Base-by-base conservation (phyloP, 1,284 basidiomycete genomes). In the Fomitopsis palustris region DNA sequence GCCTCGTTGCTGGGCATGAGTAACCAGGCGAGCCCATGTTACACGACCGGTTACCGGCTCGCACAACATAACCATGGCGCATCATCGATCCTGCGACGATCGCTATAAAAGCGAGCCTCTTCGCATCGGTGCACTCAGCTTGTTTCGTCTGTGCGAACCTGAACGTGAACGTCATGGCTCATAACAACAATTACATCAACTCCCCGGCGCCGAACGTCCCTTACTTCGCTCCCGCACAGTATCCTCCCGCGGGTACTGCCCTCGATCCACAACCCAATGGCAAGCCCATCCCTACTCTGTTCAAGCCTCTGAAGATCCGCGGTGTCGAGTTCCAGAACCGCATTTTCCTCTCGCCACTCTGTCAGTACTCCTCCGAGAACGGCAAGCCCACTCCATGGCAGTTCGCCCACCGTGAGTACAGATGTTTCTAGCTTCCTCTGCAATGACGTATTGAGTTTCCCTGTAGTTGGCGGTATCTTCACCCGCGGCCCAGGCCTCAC, bases 401-500 rank as follows among this genome's bases (percentile, higher is more conserved):
- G 39, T 8, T 56, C 35, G 59, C 55, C 3, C 54, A 61, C 27
- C 39, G 43, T 57, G 29, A 19, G 54, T 56, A 35, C 42, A 31
- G 21, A 58, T 41, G 17, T 23, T 27, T 9, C 21, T 9, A 4
- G 23, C 19, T 19, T 6, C n/a, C 8, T 27, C 7, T 12, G 23
- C 9, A 45, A 10, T 23, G 21, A 21, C 43, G 8, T 27, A 25
- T 23, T 45, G 1, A 45, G n/a, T 52, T 25, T 42, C 10, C 29
- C 10, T 37, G 10, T 53, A 57, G 56, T 58, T 16, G 56, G 56
- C 33, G 60, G 60, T 17, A 57, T 61, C 53, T 38, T 58, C 31
- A 78, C 80, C 17, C 75, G 82, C 23, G 82, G 83, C 27, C 82
- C 81, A 27, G 84, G 82, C 10, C 79, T 80, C 14, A 80, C 88